These are phyloP conservation scores for Diaporthe helianthi DNA, from an alignment of 2,329 filamentous ascomycete species.

Conservation along the genomic window DNA sequence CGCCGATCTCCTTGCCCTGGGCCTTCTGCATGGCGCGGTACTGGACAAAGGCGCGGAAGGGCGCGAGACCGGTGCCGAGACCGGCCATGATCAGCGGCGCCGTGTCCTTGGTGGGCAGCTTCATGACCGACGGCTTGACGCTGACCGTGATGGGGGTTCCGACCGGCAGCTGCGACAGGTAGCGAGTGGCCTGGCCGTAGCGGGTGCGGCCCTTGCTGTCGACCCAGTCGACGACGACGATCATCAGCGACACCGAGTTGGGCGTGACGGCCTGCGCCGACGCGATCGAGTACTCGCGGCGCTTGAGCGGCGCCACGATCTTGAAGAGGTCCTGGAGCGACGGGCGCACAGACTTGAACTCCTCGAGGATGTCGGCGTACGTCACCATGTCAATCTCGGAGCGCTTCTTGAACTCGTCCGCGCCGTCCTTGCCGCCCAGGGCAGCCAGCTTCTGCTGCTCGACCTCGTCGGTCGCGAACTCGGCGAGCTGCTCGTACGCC, in stretches of 20 bases:
- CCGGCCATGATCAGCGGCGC: slow-evolving; percentile 98
- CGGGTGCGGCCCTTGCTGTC: slow-evolving; percentile 87
- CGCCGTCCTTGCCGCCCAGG: slow-evolving; percentile 79
- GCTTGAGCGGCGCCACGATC: slow-evolving; percentile 91
- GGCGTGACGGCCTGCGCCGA: slow-evolving; percentile 95
- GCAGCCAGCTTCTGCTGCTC: slow-evolving; percentile 83
- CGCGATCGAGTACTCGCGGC: slow-evolving; percentile 98
- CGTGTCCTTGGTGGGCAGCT: slow-evolving; percentile 85
- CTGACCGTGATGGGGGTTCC: slow-evolving; percentile 87
- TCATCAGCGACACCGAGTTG: slow-evolving; percentile 89
- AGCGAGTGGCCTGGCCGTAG: slow-evolving; percentile 91
- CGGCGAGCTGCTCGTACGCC: slow-evolving; percentile 92
- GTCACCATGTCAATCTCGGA: slow-evolving; percentile 90
- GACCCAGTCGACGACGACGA: slow-evolving; percentile 96
- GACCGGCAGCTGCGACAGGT: slow-evolving; percentile 77
- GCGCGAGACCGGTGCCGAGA: slow-evolving; percentile 95
- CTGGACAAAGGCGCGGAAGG: slow-evolving; percentile 99
- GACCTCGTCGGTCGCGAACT: slow-evolving; percentile 81
- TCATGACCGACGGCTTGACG: slow-evolving; percentile 99
- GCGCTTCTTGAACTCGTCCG: slow-evolving; percentile 89
- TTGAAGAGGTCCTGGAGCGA: slow-evolving; percentile 86
- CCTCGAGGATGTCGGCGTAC: slow-evolving; percentile 87
- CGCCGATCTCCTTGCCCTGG: slow-evolving; percentile 93
- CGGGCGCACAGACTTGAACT: slow-evolving; percentile 89
- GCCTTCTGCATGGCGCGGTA: slow-evolving; percentile 98